Evolutionary conservation across 2,329 filamentous ascomycete species (phyloP), one percentile per base, ranked within the genome.

Genomic region (Xylariaceae sp.): DNA sequence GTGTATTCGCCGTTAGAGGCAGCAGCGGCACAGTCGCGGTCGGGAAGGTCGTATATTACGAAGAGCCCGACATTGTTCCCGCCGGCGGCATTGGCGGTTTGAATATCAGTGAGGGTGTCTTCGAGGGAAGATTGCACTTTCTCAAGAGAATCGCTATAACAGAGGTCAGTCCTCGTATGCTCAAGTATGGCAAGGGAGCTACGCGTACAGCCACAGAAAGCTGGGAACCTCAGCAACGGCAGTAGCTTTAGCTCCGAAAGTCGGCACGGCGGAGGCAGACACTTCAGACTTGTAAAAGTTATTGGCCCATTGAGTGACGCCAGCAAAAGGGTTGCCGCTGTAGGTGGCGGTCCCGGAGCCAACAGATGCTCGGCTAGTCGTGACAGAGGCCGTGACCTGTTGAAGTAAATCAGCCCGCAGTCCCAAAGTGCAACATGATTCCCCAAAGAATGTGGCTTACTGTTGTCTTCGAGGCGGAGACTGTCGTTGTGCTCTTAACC

Each of bases 21-120:
- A 7, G 71, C 69, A 4, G 77, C 76, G 22, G 76, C 70, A 55
- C 77, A 81, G 64, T 80, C 77, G 59, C 77, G 74, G 56, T 79
- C 75, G 11, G 77, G 77, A 3, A 80, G 70, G 60, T 80, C 71
- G 57, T 80, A 80, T 44, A 81, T 71, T 42, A 80, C 76, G 36
- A 80, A 70, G 40, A 72, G 67, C 5, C 68, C 75, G 10, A 69
- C 72, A 47, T 75, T 72, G 48, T 58, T 65, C 39, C 59, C 67
- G n/a, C 66, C 66, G 6, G 57, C 61, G 37, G 61, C 49, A 51
- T 70, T 72, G 2, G 64, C 65, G 16, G 59, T 57, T 35, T 62
- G 64, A 42, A 74, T 71, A 21, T 73, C 66, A n/a, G 58, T 62
- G 19, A 80, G 65, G 16, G 72, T 75, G 19, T 61, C 52, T 16